Percentiles rank a stretch among this genome's conserved stretches.
phyloP scores from a whole-genome alignment of 176 grass and related monocot species.

The Rhynchospora breviuscula region DNA sequence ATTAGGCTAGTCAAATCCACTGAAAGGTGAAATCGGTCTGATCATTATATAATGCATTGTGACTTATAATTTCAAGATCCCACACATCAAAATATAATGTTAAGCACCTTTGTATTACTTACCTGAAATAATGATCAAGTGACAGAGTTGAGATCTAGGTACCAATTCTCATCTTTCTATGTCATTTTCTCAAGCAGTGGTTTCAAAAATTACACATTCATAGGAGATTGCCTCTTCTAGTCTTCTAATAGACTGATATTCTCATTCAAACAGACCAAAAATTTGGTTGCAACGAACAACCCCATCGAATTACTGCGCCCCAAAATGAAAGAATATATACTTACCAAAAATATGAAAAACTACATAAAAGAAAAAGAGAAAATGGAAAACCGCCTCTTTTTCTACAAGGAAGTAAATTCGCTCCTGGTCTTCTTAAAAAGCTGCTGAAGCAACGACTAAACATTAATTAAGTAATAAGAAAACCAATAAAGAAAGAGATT shows the following conservation, averaged over 20 bases:
- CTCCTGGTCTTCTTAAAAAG: neutral
- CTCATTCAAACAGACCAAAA: neutral
- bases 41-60: neutral
- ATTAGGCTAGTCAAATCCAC: neutral
- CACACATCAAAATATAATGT: neutral
- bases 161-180: neutral
- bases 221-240: neutral
- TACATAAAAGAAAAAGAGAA: neutral
- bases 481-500: constrained; percentile 6
- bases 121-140: neutral
- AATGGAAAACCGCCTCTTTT: neutral
- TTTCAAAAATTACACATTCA: neutral
- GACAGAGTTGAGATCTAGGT: too few relatives aligned
- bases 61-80: neutral
- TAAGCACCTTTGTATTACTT: neutral
- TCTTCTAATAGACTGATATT: too few relatives aligned
- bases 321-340: neutral
- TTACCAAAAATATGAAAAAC: too few relatives aligned
- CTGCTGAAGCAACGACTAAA: neutral
- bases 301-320: neutral
- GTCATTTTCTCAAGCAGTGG: neutral
- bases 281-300: neutral
- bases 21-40: neutral
- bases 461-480: neutral
- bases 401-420: neutral